These are phyloP conservation scores for Chlorophyllum brunneum DNA, from an alignment of 768 basidiomycete genomes.

Conservation along the genomic window DNA sequence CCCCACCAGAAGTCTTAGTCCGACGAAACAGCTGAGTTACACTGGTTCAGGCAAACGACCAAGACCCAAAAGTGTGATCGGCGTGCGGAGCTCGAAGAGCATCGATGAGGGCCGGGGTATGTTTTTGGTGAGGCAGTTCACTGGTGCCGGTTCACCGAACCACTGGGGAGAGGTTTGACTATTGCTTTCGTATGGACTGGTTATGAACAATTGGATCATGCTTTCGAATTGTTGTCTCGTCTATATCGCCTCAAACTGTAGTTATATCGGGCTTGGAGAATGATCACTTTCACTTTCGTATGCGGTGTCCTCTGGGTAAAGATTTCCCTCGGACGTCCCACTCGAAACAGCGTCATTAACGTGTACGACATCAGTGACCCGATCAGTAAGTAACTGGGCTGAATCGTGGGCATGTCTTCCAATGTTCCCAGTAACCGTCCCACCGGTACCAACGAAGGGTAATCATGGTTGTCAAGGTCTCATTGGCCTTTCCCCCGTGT, in stretches of 20 bases:
- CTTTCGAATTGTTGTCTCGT: neutral
- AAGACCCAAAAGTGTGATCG: constrained; percentile 76
- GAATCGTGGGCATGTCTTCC: constrained; percentile 4
- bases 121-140: constrained; percentile 78
- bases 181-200: neutral
- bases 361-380: no score
- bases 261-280: no score
- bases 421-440: constrained; percentile 5
- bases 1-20: constrained; percentile 70
- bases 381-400: no score
- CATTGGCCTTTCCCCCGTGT: neutral
- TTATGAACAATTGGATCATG: no score
- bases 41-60: constrained; percentile 40
- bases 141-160: constrained; percentile 40
- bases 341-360: no score
- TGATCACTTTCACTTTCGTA: no score
- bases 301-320: no score
- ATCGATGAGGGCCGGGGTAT: constrained; percentile 69
- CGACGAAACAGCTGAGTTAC: constrained; percentile 62
- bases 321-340: no score
- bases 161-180: constrained; percentile 11
- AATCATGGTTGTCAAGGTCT: constrained; percentile 15
- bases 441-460: constrained; percentile 1
- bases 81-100: constrained; percentile 58
- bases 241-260: neutral